Conservation (phyloP, 2,329 filamentous ascomycete species). For the Colletotrichum karsti region DNA sequence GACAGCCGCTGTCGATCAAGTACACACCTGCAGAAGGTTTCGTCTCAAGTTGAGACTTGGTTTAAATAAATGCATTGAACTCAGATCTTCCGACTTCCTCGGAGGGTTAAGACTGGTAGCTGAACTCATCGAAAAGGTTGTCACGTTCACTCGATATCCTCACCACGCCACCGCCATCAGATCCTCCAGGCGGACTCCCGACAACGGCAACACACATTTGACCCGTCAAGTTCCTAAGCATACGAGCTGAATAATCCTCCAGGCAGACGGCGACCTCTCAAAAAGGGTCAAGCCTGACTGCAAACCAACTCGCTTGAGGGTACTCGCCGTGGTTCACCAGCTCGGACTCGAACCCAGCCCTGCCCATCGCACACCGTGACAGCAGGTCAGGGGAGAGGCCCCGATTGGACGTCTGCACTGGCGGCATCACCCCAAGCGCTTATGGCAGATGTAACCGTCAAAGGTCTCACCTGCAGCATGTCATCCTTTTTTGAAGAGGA, state of each 20-base stretch:
- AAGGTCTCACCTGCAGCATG: constrained; percentile 19
- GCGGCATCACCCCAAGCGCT: constrained; percentile 15
- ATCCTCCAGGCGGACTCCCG: background rate
- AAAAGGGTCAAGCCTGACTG: background rate
- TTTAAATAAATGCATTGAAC: background rate
- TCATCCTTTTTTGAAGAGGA: constrained; percentile 8
- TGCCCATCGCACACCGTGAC: background rate
- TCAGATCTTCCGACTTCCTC: background rate
- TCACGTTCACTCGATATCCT: background rate
- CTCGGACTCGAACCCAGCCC: background rate
- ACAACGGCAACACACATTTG: background rate
- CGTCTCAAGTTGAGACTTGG: no score
- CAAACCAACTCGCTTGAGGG: background rate
- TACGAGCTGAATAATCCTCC: background rate
- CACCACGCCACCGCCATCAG: background rate
- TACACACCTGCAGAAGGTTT: no score
- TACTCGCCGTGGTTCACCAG: background rate
- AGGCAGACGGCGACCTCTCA: background rate
- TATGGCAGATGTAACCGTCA: constrained; percentile 26
- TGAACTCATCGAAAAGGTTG: background rate
- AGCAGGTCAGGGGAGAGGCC: background rate
- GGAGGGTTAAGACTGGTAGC: background rate
- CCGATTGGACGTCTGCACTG: constrained; percentile 2
- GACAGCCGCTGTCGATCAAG: no score
- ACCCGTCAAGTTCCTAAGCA: background rate